phyloP scores from a whole-genome alignment of 805 yeast species.

The Metschnikowia cubensis region DNA sequence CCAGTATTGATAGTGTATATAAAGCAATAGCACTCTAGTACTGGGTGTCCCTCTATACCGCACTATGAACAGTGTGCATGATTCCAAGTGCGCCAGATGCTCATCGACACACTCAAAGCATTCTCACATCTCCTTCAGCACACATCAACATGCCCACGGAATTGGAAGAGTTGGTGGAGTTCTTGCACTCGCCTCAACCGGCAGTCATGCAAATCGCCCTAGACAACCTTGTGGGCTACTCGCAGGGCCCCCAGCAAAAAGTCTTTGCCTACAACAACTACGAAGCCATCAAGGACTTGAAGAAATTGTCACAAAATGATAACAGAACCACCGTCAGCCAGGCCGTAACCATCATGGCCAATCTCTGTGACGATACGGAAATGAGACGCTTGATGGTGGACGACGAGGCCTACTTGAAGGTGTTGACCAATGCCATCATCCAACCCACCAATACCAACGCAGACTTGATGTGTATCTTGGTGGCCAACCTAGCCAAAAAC shows the following conservation, averaged over 20 bases:
- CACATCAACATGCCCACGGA: conserved; percentile 38
- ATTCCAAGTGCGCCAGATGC: conserved; percentile 1
- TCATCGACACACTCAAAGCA: not conserved
- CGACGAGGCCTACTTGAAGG: conserved; percentile 54
- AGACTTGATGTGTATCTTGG: conserved; percentile 76
- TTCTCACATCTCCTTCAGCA: not conserved
- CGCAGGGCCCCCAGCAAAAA: conserved; percentile 62
- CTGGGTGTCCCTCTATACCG: too few species aligned
- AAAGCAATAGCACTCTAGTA: too few species aligned
- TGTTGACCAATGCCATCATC: conserved; percentile 46
- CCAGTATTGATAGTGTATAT: too few species aligned
- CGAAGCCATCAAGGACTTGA: conserved; percentile 70
- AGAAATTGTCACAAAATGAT: conserved; percentile 49
- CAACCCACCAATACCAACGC: conserved; percentile 61
- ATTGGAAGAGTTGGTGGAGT: conserved; percentile 59
- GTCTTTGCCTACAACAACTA: conserved; percentile 69
- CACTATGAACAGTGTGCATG: not conserved
- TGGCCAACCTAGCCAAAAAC: conserved; percentile 81
- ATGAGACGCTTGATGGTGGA: conserved; percentile 63
- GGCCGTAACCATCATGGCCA: conserved; percentile 75
- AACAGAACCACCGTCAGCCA: conserved; percentile 56
- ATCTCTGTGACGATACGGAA: conserved; percentile 66
- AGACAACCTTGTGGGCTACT: conserved; percentile 76
- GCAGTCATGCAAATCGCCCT: conserved; percentile 80
- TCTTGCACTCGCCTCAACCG: conserved; percentile 76